Conservation (phyloP, 306 rosid species). For the Crotalaria pallida region DNA sequence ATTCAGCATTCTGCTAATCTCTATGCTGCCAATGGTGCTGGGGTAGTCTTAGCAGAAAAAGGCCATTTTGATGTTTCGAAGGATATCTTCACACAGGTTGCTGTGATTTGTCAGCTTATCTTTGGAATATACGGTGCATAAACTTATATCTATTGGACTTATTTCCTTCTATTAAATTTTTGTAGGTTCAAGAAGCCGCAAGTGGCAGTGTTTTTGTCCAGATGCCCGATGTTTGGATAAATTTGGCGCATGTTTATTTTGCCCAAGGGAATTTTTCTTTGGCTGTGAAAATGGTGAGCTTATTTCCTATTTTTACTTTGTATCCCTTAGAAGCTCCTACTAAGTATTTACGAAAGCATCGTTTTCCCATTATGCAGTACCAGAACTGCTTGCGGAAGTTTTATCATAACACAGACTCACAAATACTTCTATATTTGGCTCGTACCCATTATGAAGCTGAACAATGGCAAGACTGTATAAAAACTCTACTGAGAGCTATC, state of each 20-base stretch:
- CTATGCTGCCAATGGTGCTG: slow-evolving; percentile 99
- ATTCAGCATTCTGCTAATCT: slow-evolving; percentile 88
- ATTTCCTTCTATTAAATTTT: slow-evolving; percentile 25
- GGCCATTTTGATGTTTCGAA: slow-evolving; percentile 99
- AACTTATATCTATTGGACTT: slow-evolving; percentile 19
- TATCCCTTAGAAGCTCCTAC: slow-evolving; percentile 8
- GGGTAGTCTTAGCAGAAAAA: slow-evolving; percentile 91
- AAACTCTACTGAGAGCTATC: slow-evolving; percentile 83
- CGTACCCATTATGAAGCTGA: slow-evolving; percentile 98
- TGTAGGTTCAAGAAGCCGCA: slow-evolving; percentile 99
- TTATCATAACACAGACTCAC: slow-evolving; percentile 87
- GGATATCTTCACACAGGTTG: slow-evolving; percentile 80
- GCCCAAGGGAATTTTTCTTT: slow-evolving; percentile 91
- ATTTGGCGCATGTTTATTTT: slow-evolving; percentile 96
- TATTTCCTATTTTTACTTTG: slow-evolving; percentile 5
- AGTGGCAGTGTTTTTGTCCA: slow-evolving; percentile 97
- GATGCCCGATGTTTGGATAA: slow-evolving; percentile 99
- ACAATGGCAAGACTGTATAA: slow-evolving; percentile 99
- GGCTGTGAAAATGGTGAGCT: slow-evolving; percentile 92
- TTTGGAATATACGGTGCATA: slow-evolving; percentile 12
- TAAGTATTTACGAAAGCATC: slow-evolving; percentile 10
- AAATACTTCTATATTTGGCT: slow-evolving; percentile 88
- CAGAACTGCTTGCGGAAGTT: slow-evolving; percentile 98
- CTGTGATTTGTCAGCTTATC: slow-evolving; percentile 14
- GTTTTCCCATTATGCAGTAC: slow-evolving; percentile 62